Evolutionary conservation across 2,329 filamentous ascomycete genomes (phyloP).

Genomic region (Ascochyta fabae): DNA sequence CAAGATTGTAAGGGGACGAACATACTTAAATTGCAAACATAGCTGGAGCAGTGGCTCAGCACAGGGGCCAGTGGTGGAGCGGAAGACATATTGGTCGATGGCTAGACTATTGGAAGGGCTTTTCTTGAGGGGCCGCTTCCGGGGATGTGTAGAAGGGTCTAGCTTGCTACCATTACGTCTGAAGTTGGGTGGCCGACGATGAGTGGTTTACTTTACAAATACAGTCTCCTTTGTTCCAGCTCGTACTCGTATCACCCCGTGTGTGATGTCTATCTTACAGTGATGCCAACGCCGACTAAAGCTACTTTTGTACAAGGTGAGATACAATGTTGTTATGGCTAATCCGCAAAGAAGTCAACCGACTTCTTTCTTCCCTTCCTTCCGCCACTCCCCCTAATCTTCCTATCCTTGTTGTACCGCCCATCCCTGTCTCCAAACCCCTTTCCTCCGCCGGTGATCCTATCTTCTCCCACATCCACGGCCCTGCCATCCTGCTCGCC

Average conservation of each 20-base stretch:
- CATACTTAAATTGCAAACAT: slow-evolving; percentile 45
- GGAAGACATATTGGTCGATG: slow-evolving; percentile 27
- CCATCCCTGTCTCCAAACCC: slow-evolving; percentile 42
- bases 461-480: slow-evolving; percentile 29
- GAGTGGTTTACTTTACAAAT: slow-evolving; percentile 22
- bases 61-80: slow-evolving; percentile 29
- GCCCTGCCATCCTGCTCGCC: slow-evolving; percentile 32
- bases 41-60: slow-evolving; percentile 26
- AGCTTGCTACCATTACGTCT: slow-evolving; percentile 37
- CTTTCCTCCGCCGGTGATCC: slow-evolving; percentile 21
- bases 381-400: slow-evolving; percentile 47
- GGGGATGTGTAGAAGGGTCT: slow-evolving; percentile 33
- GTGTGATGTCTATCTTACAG: slow-evolving; percentile 2
- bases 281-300: neutral
- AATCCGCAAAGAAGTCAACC: slow-evolving; percentile 24
- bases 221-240: slow-evolving; percentile 18
- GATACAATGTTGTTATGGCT: neutral
- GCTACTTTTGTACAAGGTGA: neutral
- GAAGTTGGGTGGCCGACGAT: slow-evolving; percentile 14
- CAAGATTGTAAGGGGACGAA: slow-evolving; percentile 47
- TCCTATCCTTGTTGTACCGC: slow-evolving; percentile 40
- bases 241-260: neutral
- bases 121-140: slow-evolving; percentile 35
- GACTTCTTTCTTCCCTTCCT: slow-evolving; percentile 49
- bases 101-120: slow-evolving; percentile 27